Evolutionary conservation across 1,139 yeast species (phyloP), one percentile per base, ranked within the genome.

Genomic region (Candida mesenterica): DNA sequence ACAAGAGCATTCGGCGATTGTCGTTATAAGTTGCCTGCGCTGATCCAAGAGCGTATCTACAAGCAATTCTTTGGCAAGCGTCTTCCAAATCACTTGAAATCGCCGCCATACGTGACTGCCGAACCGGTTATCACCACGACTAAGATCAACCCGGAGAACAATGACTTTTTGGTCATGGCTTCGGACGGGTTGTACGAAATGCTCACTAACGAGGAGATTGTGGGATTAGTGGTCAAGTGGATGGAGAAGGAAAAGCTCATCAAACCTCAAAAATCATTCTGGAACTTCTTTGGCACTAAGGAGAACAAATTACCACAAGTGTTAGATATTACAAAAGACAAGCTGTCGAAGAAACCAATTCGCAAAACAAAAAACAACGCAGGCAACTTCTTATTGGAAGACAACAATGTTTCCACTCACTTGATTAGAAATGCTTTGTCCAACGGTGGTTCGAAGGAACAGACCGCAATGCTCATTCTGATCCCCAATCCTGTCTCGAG

Each of bases 51-150:
- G 38, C 65, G 75, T 40, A 73, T 85, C 18, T 83, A 87, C 48
- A 73, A 82, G 42, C 83, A 82, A 52, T 83, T 88, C 49, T 90
- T 90, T 57, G 95, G 96, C 24, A 77, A 92, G 54, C 68, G 82
- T 40, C 77, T 86, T 32, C 97, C 97, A 3, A 76, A 78, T 34
- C 81, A 82, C 49, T 72, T 88, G 44, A 68, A 79, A 42, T 82
- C 96, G 1, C 98, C 99, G 4, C 99, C 99, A 0, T 92, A 92
- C 58, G 97, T 92, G 24, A 92, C 98, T 1, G 97, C 98, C 1
- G 90, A 83, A 55, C 99, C 99, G 0, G 96, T 83, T 19, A 74
- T 92, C 23, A 84, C 96, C 8, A 82, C 95, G 3, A 83, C 94
- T 9, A 77, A 81, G 52, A 77, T 94, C 33, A 71, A 72, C 37